A percentile compares a stretch with the other conserved stretches of the same genome.
Evolutionary conservation across 2,329 filamentous ascomycete genomes (phyloP).

Genomic region (Zasmidium cellare): DNA sequence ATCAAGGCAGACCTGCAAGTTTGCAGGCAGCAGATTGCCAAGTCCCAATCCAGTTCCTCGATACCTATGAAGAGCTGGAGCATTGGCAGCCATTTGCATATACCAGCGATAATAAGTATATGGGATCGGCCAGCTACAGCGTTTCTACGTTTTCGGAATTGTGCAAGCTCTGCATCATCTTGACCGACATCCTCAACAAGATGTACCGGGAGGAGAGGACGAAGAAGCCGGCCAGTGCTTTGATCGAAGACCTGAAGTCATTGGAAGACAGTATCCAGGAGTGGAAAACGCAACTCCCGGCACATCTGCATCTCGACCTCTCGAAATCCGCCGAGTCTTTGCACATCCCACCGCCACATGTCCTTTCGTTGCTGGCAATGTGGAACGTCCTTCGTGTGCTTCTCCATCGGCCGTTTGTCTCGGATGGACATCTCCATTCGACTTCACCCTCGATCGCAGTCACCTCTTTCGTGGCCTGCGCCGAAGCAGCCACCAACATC

Average conservation of each 20-base stretch:
- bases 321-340: not conserved
- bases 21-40: constrained; percentile 49
- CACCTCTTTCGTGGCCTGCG: constrained; percentile 48
- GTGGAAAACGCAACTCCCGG: constrained; percentile 11
- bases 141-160: constrained; percentile 15
- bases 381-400: constrained; percentile 56
- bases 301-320: constrained; percentile 8
- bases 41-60: constrained; percentile 51
- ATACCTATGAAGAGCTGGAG: constrained; percentile 56
- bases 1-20: constrained; percentile 54
- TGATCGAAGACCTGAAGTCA: constrained; percentile 7
- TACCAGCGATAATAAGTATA: constrained; percentile 4
- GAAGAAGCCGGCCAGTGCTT: constrained; percentile 2
- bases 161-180: constrained; percentile 12
- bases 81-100: constrained; percentile 48
- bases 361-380: constrained; percentile 37
- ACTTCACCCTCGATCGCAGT: constrained; percentile 42
- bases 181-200: constrained; percentile 14
- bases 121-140: constrained; percentile 12
- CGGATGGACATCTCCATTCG: constrained; percentile 50
- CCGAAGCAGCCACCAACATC: constrained; percentile 49
- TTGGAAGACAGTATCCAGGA: constrained; percentile 6
- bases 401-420: constrained; percentile 55
- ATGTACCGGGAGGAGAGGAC: constrained; percentile 10
- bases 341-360: constrained; percentile 12